Conservation (phyloP, 163 green algal species). For the Scenedesmus sp. region DNA sequence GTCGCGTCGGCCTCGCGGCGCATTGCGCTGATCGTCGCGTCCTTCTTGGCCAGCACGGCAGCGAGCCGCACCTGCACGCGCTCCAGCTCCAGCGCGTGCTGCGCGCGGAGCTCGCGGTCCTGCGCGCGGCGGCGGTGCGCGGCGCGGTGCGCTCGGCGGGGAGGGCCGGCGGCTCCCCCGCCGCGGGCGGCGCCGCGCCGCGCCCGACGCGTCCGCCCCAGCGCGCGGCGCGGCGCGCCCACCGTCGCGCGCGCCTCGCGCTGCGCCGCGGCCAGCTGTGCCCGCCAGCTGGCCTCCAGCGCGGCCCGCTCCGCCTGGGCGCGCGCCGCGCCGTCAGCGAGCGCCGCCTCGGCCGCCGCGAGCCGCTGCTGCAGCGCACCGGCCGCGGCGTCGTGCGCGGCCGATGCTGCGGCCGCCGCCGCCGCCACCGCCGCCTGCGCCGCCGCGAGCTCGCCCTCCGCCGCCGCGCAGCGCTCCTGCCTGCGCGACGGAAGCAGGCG, state of each 20-base stretch:
- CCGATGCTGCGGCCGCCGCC: not conserved
- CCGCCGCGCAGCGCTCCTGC: not conserved
- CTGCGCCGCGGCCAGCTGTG: not conserved
- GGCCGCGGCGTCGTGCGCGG: not conserved
- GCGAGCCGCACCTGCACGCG: constrained; percentile 30
- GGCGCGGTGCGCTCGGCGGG: not conserved
- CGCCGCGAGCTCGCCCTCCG: not conserved
- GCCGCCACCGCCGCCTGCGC: not conserved
- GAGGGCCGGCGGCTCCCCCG: not conserved
- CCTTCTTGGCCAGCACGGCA: constrained; percentile 32
- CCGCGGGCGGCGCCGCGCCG: not conserved
- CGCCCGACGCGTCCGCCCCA: not conserved
- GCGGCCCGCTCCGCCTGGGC: not conserved
- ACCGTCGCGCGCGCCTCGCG: no score
- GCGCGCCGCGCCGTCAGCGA: not conserved
- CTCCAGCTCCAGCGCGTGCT: constrained; percentile 35
- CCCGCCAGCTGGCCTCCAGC: not conserved
- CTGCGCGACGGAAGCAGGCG: not conserved
- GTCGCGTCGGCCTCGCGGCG: no score
- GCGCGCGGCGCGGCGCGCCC: not conserved
- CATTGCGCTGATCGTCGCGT: no score
- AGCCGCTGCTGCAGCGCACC: constrained; percentile 17
- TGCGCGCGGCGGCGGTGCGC: not conserved
- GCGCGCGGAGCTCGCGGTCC: not conserved
- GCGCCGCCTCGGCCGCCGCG: not conserved